Evolutionary conservation across 2,329 filamentous ascomycete species (phyloP).

Genomic region (Nothophaeocryptopus gaeumannii): DNA sequence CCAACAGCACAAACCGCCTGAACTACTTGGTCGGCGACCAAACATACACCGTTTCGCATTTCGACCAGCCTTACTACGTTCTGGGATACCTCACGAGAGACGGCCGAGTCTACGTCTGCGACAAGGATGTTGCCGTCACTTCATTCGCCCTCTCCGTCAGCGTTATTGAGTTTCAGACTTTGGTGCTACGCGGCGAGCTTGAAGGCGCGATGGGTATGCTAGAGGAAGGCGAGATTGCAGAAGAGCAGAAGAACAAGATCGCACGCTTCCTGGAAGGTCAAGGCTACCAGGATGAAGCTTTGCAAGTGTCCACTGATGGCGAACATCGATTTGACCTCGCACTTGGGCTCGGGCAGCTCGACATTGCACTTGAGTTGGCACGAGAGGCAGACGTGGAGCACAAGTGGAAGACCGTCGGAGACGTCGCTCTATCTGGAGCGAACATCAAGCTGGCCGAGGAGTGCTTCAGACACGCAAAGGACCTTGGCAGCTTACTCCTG

Average conservation of each 20-base stretch:
- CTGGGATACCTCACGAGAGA: slow-evolving; percentile 94
- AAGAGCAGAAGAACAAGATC: slow-evolving; percentile 97
- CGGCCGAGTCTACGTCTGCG: slow-evolving; percentile 88
- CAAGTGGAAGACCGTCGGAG: slow-evolving; percentile 97
- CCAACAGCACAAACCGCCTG: slow-evolving; percentile 90
- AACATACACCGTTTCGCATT: slow-evolving; percentile 95
- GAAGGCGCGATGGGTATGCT: slow-evolving; percentile 86
- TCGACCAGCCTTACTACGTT: slow-evolving; percentile 91
- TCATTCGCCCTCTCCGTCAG: slow-evolving; percentile 88
- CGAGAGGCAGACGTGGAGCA: slow-evolving; percentile 83
- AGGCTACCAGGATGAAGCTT: slow-evolving; percentile 90
- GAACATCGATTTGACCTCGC: slow-evolving; percentile 97
- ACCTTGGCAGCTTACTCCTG: slow-evolving; percentile 83
- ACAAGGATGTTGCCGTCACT: slow-evolving; percentile 90
- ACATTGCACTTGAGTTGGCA: slow-evolving; percentile 82
- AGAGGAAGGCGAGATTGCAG: slow-evolving; percentile 64
- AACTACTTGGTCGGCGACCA: slow-evolving; percentile 98
- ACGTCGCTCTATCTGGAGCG: slow-evolving; percentile 83
- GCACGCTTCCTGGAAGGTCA: slow-evolving; percentile 96
- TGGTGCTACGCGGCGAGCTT: slow-evolving; percentile 90
- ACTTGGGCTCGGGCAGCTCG: slow-evolving; percentile 74
- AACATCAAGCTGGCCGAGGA: slow-evolving; percentile 84
- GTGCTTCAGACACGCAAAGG: slow-evolving; percentile 87
- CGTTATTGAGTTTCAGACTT: slow-evolving; percentile 93
- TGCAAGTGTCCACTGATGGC: slow-evolving; percentile 89